Evolutionary conservation across 2,329 filamentous ascomycete genomes (phyloP), one percentile per base, ranked within the genome.

Genomic region (Diaporthe sp.): DNA sequence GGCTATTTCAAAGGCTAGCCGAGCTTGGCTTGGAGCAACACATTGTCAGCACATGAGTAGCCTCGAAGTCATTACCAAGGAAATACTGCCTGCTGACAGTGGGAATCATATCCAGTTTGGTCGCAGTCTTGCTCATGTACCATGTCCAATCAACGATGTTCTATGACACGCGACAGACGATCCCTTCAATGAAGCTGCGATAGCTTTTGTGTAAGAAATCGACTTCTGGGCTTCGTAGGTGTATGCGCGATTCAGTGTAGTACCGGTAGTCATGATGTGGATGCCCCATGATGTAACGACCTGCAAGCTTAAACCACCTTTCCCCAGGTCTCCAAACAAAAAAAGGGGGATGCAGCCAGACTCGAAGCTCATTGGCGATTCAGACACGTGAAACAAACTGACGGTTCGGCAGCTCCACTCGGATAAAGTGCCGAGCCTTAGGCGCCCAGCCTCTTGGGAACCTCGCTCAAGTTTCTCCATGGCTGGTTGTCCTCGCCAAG

Each of bases 351-450:
- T 1, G 17, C 47, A 25, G 7, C 22, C 49, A n/a, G 49, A 6
- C 22, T 28, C 34, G 34, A 70, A 22, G 65, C 65, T 55, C 22
- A 68, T 68, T 53, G 49, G 65, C 34, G 31, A 55, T 2, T 55
- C 65, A 13, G 20, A 28, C n/a, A 55, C 15, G 22, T 70, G 34
- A 55, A 55, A 70, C 65, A 42, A 28, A 42, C 34, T 25, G 34
- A 42, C 34, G 34, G 22, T 55, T 55, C 47, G 17, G 13, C 65
- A 9, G 15, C 49, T 70, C 65, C 65, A 53, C 65, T 68, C 65
- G 22, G 47, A 39, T 68, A 68, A 13, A 68, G 65, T 68, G 65
- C 65, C 65, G 65, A 70, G 65, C 47, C 65, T 70, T 34, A 15
- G 17, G 49, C 49, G 65, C 65, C 65, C 65, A 70, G 65, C 47